Evolutionary conservation across 1,139 yeast genomes (phyloP).

Genomic region (Zygosaccharomyces sapae): DNA sequence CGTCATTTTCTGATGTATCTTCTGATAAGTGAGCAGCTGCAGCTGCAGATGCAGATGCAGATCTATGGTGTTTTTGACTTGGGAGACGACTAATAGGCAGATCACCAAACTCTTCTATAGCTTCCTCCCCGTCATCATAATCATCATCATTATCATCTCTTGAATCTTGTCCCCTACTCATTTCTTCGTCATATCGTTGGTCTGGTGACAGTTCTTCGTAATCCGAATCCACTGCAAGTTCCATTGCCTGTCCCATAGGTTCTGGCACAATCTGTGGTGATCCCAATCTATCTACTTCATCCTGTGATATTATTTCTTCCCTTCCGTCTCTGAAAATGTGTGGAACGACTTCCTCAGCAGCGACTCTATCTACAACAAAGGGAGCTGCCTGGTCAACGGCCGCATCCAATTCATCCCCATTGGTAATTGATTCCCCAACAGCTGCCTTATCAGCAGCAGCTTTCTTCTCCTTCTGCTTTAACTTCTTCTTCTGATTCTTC

Average conservation of each 20-base stretch:
- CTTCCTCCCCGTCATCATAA: neutral
- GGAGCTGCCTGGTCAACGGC: conserved; percentile 5
- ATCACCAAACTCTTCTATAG: neutral
- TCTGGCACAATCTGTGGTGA: conserved; percentile 2
- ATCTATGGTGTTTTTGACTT: neutral
- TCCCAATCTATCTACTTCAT: neutral
- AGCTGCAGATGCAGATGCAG: conserved; percentile 1
- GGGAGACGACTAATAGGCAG: neutral
- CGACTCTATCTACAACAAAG: conserved; percentile 5
- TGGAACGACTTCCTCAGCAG: conserved; percentile 5
- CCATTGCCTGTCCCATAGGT: conserved; percentile 5
- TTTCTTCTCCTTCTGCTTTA: conserved; percentile 33
- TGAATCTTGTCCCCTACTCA: neutral
- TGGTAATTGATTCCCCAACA: conserved; percentile 6
- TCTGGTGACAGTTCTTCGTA: neutral
- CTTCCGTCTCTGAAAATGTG: neutral
- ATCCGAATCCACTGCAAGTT: neutral
- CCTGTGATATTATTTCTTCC: neutral
- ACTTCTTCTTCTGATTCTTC: conserved; percentile 36
- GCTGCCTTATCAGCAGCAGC: conserved; percentile 15
- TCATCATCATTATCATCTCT: neutral
- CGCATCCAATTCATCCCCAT: conserved; percentile 3
- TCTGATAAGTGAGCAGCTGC: conserved; percentile 1
- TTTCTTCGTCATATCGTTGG: neutral
- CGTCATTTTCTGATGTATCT: neutral